Conservation (phyloP, 192 early-diverging fungal genomes). For the Podila epicladia region DNA sequence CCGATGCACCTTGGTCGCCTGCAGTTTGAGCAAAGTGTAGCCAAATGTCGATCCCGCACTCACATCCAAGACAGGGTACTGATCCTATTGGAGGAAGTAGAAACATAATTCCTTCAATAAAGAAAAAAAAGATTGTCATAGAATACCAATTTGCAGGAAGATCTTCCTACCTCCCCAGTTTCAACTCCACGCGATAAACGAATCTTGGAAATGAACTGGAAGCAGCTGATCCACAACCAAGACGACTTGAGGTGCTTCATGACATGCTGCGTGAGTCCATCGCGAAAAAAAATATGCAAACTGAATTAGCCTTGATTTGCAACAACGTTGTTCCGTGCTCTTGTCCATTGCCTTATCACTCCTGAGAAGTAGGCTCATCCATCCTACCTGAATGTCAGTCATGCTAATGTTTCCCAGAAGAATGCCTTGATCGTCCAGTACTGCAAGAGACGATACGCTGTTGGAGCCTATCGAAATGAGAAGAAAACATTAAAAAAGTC, state of each 20-base stretch:
- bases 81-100: slow-evolving; percentile 52
- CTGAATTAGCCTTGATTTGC: not conserved
- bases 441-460: slow-evolving; percentile 61
- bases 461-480: slow-evolving; percentile 22
- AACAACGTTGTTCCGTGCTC: not conserved
- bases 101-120: not conserved
- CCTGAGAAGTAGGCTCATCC: not conserved
- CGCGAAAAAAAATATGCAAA: not conserved
- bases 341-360: too few species aligned
- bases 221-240: slow-evolving; percentile 46
- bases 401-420: slow-evolving; percentile 74
- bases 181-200: slow-evolving; percentile 28
- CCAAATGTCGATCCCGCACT: slow-evolving; percentile 72
- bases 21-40: slow-evolving; percentile 77
- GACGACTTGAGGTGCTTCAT: slow-evolving; percentile 46
- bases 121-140: not conserved
- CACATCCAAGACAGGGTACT: slow-evolving; percentile 80
- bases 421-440: slow-evolving; percentile 61
- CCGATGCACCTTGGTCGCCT: slow-evolving; percentile 84
- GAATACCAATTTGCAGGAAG: not conserved
- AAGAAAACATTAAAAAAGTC: not conserved
- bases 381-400: slow-evolving; percentile 69
- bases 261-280: slow-evolving; percentile 10
- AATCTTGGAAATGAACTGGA: slow-evolving; percentile 41
- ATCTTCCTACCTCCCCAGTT: slow-evolving; percentile 16